Conservation (phyloP, 176 grass and related monocot genomes). For the Ananas comosus region DNA sequence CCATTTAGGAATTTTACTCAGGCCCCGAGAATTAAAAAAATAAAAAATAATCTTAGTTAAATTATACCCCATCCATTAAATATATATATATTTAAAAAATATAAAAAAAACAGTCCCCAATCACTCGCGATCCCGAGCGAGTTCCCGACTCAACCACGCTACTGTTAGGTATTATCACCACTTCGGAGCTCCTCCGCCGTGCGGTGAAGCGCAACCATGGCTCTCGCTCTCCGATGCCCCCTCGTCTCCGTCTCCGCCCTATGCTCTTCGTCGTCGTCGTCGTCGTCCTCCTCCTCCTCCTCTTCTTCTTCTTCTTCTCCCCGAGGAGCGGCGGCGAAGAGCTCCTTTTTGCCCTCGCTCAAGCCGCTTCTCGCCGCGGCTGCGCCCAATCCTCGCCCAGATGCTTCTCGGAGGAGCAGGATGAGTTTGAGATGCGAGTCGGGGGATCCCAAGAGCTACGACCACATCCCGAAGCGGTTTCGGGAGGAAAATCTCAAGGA, state of each 20-base stretch:
- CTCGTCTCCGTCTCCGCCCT: background rate
- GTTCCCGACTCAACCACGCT: too few relatives aligned
- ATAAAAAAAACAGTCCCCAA: too few relatives aligned
- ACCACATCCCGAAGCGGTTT: conserved; percentile 76
- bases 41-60: too few relatives aligned
- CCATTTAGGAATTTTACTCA: too few relatives aligned
- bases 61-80: too few relatives aligned
- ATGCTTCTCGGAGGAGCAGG: background rate
- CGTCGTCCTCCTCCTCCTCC: background rate
- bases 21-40: too few relatives aligned
- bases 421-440: background rate
- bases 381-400: background rate
- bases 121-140: too few relatives aligned
- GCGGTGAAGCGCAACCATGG: background rate
- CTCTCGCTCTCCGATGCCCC: background rate
- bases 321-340: background rate
- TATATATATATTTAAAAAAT: too few relatives aligned
- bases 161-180: too few relatives aligned
- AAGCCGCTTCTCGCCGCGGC: background rate
- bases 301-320: background rate
- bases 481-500: conserved; percentile 75
- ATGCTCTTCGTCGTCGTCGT: background rate
- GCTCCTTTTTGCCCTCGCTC: background rate
- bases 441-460: conserved; percentile 31
- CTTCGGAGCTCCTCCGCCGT: background rate